Conservation (phyloP, 2,329 filamentous ascomycete species). For the Paraphoma sp. region DNA sequence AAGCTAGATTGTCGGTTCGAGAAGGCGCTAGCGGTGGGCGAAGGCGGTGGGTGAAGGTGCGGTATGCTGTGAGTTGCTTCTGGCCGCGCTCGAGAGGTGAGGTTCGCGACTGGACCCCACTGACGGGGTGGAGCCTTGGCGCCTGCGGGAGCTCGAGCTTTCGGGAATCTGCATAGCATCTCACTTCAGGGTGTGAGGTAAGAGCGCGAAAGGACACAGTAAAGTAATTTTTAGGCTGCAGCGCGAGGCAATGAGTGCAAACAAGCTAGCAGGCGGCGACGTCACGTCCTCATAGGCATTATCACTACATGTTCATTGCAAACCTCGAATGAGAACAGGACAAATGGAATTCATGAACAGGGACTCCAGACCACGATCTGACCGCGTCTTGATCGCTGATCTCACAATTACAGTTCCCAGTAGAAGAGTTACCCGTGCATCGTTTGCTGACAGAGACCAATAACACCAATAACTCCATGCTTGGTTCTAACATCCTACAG, state of each 20-base stretch:
- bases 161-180: constrained; percentile 24
- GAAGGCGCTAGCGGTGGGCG: constrained; percentile 14
- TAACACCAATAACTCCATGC: constrained; percentile 19
- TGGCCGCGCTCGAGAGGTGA: constrained; percentile 33
- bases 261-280: no score
- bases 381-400: constrained; percentile 2
- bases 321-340: constrained; percentile 3
- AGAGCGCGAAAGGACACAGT: constrained; percentile 13
- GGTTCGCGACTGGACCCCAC: constrained; percentile 30
- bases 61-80: constrained; percentile 20
- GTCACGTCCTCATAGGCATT: no score
- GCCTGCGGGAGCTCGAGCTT: constrained; percentile 33
- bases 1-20: constrained; percentile 10
- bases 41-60: constrained; percentile 18
- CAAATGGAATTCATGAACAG: constrained; percentile 41
- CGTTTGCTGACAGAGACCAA: not conserved
- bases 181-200: constrained; percentile 12
- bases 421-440: not conserved
- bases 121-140: constrained; percentile 30
- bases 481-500: constrained; percentile 70
- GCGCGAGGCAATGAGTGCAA: no score
- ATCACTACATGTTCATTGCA: no score
- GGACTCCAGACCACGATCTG: constrained; percentile 12
- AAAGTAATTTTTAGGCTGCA: no score
- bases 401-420: constrained; percentile 12